Base-by-base conservation (phyloP, 179 eudicot genomes). In the Amaranthus tricolor region DNA sequence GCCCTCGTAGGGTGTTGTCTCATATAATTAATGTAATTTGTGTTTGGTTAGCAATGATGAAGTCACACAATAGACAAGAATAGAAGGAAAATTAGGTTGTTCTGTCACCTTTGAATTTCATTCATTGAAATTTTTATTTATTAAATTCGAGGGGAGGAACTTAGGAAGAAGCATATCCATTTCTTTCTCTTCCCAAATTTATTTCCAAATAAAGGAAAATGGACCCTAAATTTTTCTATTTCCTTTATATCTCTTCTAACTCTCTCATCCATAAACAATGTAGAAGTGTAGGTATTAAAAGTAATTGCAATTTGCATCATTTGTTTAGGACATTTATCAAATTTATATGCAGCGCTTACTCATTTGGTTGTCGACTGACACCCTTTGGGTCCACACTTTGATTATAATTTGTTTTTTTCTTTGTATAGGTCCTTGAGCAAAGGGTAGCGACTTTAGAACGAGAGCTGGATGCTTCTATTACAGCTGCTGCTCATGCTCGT, bases 401-500 rank as follows among this genome's bases (percentile, higher is more conserved):
- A 45, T 55, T 11, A 68, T 47, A 11, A 51, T 47, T 48, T 60
- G n/a, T 52, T 17, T 17, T 15, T 8, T 76, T 75, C 71, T 72
- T 20, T 67, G 44, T 59, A 14, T 87, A 95, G 97, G 90, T 86
- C 75, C 95, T 95, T 80, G 97, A 91, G 83, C 96, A 95, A 79
- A 87, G 99, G 75, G 97, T 95, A 45, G 97, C 85, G 83, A 88
- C 90, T 21, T 84, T 93, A 77, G 97, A 95, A 78, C 79, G 97
- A 58, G 98, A 93, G 80, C 93, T 95, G 62, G 98, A 95, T 84
- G 85, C 97, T 78, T 86, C 98, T 52, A 95, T 95, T 7, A 88
- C 99, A 60, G 99, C 97, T 66, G 89, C 99, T 74, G 99, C 99
- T 63, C 98, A 80, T 82, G 98, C 97, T 61, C 97, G 98, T n/a